Conservation (phyloP, 768 basidiomycete species). For the Leucosporidium scottii region DNA sequence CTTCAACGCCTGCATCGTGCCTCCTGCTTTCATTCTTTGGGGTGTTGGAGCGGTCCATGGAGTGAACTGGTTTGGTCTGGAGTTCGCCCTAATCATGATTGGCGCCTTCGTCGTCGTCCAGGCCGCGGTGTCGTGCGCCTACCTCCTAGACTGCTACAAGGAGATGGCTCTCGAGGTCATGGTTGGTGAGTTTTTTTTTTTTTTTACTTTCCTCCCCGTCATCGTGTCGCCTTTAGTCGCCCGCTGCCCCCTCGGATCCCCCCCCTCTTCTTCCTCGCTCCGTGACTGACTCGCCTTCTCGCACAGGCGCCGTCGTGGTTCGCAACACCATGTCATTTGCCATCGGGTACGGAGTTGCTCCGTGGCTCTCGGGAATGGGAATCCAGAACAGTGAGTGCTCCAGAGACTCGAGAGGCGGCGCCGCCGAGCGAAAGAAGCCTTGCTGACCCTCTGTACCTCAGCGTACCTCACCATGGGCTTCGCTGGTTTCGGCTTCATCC, state of each 20-base stretch:
- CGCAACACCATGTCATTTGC: background rate
- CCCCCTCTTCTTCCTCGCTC: too few species aligned
- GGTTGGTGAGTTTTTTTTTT: background rate
- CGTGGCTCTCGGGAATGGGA: background rate
- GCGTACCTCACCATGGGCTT: background rate
- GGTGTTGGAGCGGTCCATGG: background rate
- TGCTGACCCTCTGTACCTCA: background rate
- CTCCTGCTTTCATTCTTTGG: conserved; percentile 1
- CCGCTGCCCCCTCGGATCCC: too few species aligned
- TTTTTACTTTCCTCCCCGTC: background rate
- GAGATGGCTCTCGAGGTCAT: background rate
- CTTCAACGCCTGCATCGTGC: background rate
- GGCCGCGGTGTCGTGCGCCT: background rate
- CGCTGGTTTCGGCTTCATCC: background rate
- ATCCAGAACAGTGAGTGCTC: background rate
- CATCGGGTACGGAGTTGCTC: background rate
- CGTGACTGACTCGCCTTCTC: too few species aligned
- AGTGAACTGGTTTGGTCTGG: background rate
- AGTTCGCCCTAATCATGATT: background rate
- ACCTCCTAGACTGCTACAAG: background rate
- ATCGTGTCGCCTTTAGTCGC: too few species aligned
- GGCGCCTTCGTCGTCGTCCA: background rate
- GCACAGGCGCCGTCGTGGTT: background rate
- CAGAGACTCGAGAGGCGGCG: background rate
- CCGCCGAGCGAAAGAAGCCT: too few species aligned